Conservation (phyloP, 371 early-diverging fungal genomes). For the Apophysomyces sp. region DNA sequence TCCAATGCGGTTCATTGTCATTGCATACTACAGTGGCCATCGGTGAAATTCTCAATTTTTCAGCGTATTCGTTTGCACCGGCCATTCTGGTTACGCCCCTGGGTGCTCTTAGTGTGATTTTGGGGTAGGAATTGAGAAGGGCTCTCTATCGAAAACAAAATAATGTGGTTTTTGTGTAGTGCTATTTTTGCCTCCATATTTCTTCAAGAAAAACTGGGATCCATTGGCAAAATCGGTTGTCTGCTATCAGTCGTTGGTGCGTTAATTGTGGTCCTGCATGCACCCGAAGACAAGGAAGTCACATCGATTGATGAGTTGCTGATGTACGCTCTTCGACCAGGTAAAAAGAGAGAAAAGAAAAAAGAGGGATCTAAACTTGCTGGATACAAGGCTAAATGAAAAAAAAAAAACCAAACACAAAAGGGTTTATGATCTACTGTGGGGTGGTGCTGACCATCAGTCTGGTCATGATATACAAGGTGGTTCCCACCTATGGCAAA, state of each 20-base stretch:
- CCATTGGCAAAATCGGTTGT: constrained; percentile 85
- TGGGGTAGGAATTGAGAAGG: constrained; percentile 62
- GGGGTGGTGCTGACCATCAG: constrained; percentile 59
- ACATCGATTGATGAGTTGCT: constrained; percentile 68
- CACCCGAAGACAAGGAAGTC: constrained; percentile 81
- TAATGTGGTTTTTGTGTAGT: constrained; percentile 15
- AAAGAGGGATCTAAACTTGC: too few species aligned
- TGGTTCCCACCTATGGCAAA: constrained; percentile 80
- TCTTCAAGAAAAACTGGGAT: constrained; percentile 79
- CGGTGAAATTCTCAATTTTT: constrained; percentile 91
- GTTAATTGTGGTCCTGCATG: constrained; percentile 84
- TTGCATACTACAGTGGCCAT: constrained; percentile 59
- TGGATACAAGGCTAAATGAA: background rate
- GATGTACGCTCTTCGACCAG: constrained; percentile 67
- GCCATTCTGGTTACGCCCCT: constrained; percentile 92
- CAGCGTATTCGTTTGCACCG: constrained; percentile 92
- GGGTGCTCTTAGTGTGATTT: constrained; percentile 85
- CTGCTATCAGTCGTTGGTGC: constrained; percentile 88
- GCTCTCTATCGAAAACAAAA: too few species aligned
- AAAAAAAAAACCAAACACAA: background rate
- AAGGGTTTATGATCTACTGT: constrained; percentile 82
- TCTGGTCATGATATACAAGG: constrained; percentile 74
- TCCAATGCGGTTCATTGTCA: too few species aligned
- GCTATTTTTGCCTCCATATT: constrained; percentile 37
- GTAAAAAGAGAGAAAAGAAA: constrained; percentile 37